phyloP scores from a whole-genome alignment of 1,284 basidiomycete species.

The Xerocomus tenax region DNA sequence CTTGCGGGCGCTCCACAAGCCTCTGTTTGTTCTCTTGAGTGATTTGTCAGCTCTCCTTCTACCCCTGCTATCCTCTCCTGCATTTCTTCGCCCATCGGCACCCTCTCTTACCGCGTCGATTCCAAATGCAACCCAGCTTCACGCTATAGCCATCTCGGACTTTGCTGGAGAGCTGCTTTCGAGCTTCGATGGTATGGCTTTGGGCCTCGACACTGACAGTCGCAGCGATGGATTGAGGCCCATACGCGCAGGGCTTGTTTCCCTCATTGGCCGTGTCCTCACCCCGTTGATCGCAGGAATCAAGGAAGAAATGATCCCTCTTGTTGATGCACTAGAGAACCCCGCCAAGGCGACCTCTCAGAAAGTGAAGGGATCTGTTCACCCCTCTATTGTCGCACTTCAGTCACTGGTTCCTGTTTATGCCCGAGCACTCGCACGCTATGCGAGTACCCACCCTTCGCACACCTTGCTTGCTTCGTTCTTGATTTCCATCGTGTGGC shows the following conservation, averaged over 20 bases:
- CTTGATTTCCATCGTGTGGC: slow-evolving; percentile 66
- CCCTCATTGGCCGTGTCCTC: slow-evolving; percentile 55
- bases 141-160: slow-evolving; percentile 56
- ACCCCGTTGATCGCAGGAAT: slow-evolving; percentile 56
- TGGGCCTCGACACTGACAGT: slow-evolving; percentile 52
- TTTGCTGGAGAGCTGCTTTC: slow-evolving; percentile 67
- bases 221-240: slow-evolving; percentile 57
- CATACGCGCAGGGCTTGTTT: slow-evolving; percentile 58
- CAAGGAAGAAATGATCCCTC: slow-evolving; percentile 50
- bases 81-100: slow-evolving; percentile 47
- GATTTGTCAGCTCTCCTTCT: slow-evolving; percentile 60
- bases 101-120: slow-evolving; percentile 45
- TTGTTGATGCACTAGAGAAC: slow-evolving; percentile 54
- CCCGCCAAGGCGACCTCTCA: slow-evolving; percentile 28
- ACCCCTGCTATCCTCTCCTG: slow-evolving; percentile 55
- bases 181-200: slow-evolving; percentile 53
- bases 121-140: slow-evolving; percentile 58
- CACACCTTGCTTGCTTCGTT: slow-evolving; percentile 58
- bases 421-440: slow-evolving; percentile 48
- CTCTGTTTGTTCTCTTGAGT: slow-evolving; percentile 62
- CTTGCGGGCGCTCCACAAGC: slow-evolving; percentile 62
- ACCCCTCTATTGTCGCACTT: slow-evolving; percentile 53
- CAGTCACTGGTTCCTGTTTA: slow-evolving; percentile 55
- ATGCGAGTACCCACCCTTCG: slow-evolving; percentile 43
- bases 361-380: slow-evolving; percentile 40